Evolutionary conservation across 305 asterid genomes (phyloP).

Genomic region (Fraxinus latifolia): DNA sequence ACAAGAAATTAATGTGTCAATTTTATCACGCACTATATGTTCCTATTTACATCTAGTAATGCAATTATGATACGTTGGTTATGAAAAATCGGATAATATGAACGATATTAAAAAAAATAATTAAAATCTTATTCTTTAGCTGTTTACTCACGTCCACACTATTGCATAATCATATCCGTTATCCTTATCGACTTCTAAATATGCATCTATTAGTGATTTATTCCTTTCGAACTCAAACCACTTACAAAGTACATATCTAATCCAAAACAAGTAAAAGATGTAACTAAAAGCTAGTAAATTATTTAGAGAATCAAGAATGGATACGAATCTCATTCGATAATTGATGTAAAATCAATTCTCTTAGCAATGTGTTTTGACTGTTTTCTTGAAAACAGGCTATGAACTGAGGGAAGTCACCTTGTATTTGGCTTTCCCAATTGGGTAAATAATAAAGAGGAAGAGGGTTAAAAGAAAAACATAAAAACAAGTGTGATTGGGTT

Average conservation of each 20-base stretch:
- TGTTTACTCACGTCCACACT: not conserved
- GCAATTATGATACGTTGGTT: not conserved
- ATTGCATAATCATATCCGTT: not conserved
- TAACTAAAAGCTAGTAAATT: not conserved
- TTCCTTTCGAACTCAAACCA: not conserved
- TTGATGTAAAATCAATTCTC: not conserved
- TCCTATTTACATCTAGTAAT: not conserved
- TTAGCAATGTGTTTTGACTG: not conserved
- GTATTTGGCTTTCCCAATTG: slow-evolving; percentile 33
- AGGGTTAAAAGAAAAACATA: not conserved
- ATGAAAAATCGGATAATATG: not conserved
- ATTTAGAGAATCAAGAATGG: not conserved
- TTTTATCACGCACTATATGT: not conserved
- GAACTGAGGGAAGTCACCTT: slow-evolving; percentile 13
- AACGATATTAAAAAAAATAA: not conserved
- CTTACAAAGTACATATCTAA: not conserved
- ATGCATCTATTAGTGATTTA: not conserved
- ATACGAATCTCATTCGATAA: not conserved
- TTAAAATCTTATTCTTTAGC: not conserved
- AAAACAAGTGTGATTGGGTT: not conserved
- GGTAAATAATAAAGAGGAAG: slow-evolving; percentile 13
- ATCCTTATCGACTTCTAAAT: not conserved
- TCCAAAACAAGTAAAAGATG: not conserved
- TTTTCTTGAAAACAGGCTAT: not conserved
- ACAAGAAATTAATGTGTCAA: not conserved